A percentile compares a stretch with the other conserved stretches of the same genome.
Evolutionary conservation across 495 filamentous ascomycete species (phyloP).

Genomic region (Cladorrhinum samala): DNA sequence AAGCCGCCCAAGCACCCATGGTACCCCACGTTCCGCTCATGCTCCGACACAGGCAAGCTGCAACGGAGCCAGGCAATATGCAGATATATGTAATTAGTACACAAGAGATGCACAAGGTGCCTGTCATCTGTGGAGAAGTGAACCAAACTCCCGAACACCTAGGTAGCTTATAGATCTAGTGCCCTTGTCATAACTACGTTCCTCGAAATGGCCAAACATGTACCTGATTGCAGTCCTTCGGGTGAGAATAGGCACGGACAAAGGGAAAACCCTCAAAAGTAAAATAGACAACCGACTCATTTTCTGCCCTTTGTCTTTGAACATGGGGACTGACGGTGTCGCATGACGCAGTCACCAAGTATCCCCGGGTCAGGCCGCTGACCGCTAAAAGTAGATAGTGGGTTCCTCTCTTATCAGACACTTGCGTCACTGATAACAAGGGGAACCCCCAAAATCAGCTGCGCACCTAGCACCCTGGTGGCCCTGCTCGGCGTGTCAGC

Average conservation of each 20-base stretch:
- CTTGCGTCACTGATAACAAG: slow-evolving; percentile 34
- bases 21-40: too few relatives aligned
- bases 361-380: background rate
- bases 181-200: too few relatives aligned
- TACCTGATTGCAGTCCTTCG: too few relatives aligned
- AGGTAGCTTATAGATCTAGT: too few relatives aligned
- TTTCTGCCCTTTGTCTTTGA: background rate
- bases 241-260: background rate
- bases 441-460: background rate
- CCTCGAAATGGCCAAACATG: too few relatives aligned
- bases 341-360: slow-evolving; percentile 4
- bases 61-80: background rate
- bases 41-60: background rate
- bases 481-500: slow-evolving; percentile 7
- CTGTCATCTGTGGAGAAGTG: slow-evolving; percentile 5
- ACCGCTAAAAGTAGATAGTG: background rate
- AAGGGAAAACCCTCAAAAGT: background rate
- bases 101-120: background rate
- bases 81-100: slow-evolving; percentile 3
- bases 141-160: too few relatives aligned
- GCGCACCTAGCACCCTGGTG: background rate
- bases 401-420: slow-evolving; percentile 18
- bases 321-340: background rate
- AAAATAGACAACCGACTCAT: background rate
- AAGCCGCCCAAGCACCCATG: slow-evolving; percentile 5